These are phyloP conservation scores for Erigeron philadelphicus DNA, from an alignment of 140 eudicot genomes.

Conservation along the genomic window DNA sequence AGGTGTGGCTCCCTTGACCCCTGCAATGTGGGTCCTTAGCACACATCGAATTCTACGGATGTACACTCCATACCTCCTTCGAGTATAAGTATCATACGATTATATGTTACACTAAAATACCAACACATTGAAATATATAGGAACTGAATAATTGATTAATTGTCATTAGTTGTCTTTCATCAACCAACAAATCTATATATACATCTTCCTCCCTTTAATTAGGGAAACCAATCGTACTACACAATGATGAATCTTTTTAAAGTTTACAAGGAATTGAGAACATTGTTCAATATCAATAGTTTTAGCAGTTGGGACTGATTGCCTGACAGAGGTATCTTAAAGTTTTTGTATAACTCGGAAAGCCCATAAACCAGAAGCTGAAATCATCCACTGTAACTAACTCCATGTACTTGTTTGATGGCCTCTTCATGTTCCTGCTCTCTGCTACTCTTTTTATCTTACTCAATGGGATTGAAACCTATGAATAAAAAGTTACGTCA, in stretches of 20 bases:
- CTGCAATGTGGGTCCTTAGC: no score
- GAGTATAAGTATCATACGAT: no score
- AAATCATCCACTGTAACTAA: slow-evolving; percentile 36
- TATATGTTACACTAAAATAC: no score
- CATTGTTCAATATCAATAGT: slow-evolving; percentile 1
- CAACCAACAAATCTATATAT: background rate
- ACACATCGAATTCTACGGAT: no score
- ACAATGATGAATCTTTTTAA: background rate
- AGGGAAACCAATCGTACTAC: background rate
- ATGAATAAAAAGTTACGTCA: background rate
- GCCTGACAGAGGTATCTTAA: slow-evolving; percentile 29
- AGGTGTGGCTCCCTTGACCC: no score
- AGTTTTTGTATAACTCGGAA: slow-evolving; percentile 29
- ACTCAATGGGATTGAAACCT: slow-evolving; percentile 26
- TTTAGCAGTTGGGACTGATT: slow-evolving; percentile 26
- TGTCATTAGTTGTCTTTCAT: no score
- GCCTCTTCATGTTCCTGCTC: slow-evolving; percentile 28
- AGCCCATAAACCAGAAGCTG: slow-evolving; percentile 49
- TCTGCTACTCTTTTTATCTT: slow-evolving; percentile 38
- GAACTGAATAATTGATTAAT: no score
- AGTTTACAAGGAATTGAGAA: background rate
- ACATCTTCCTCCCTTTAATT: background rate
- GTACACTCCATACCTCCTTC: no score
- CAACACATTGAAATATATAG: no score
- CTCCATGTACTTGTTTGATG: slow-evolving; percentile 38